These are phyloP conservation scores for Nyssa sinensis DNA, from an alignment of 148 eudicot genomes.

Conservation along the genomic window DNA sequence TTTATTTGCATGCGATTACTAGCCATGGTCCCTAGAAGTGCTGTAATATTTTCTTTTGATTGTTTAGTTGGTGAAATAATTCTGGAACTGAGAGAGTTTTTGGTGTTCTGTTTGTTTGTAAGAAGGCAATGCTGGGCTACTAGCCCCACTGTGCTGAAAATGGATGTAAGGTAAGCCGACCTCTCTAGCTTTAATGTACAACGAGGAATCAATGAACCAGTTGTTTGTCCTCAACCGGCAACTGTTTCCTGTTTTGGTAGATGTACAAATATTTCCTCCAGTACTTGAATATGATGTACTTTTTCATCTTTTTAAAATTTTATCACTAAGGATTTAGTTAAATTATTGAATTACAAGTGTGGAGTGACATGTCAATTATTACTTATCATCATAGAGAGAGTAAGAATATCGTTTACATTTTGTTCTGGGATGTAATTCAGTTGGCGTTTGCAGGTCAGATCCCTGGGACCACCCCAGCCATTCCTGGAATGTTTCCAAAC, in stretches of 20 bases:
- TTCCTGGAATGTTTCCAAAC: slow-evolving; percentile 76
- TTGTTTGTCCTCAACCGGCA: slow-evolving; percentile 85
- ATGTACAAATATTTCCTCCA: slow-evolving; percentile 46
- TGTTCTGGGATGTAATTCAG: slow-evolving; percentile 19
- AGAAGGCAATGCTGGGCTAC: slow-evolving; percentile 97
- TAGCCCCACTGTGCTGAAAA: slow-evolving; percentile 98
- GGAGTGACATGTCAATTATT: slow-evolving; percentile 8
- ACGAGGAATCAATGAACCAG: slow-evolving; percentile 77
- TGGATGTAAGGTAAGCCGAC: slow-evolving; percentile 99
- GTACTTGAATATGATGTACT: slow-evolving; percentile 49
- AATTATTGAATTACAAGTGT: not conserved
- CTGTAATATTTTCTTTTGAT: slow-evolving; percentile 26
- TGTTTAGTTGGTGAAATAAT: slow-evolving; percentile 51
- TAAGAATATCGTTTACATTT: not conserved
- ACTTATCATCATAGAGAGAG: not conserved
- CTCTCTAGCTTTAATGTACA: slow-evolving; percentile 93
- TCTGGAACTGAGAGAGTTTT: slow-evolving; percentile 79
- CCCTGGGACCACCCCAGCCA: slow-evolving; percentile 53
- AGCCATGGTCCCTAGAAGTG: slow-evolving; percentile 35
- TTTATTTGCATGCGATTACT: slow-evolving; percentile 27
- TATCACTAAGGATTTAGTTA: slow-evolving; percentile 8
- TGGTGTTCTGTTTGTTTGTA: slow-evolving; percentile 85
- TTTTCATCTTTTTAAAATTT: slow-evolving; percentile 25
- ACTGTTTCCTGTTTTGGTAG: slow-evolving; percentile 66
- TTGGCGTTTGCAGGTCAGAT: slow-evolving; percentile 60